These are phyloP conservation scores for Quercus bicolor DNA, from an alignment of 306 rosid genomes.

Conservation along the genomic window DNA sequence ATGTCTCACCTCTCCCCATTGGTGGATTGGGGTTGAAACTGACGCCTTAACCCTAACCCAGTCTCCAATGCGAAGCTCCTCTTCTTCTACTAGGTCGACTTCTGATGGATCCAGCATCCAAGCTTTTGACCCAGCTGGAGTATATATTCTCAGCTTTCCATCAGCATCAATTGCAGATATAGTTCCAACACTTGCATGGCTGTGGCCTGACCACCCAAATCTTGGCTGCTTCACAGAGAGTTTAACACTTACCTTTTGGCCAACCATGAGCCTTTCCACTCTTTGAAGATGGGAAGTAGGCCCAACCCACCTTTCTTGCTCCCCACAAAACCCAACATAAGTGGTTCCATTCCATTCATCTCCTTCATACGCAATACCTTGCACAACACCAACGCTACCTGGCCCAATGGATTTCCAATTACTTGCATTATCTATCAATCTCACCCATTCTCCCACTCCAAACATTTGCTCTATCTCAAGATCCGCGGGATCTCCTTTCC, in stretches of 20 bases:
- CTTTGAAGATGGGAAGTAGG: conserved; percentile 67
- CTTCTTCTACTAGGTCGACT: conserved; percentile 71
- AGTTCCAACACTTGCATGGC: conserved; percentile 66
- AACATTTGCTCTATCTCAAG: conserved; percentile 72
- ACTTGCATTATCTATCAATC: conserved; percentile 52
- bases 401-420: conserved; percentile 78
- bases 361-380: conserved; percentile 80
- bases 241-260: conserved; percentile 81
- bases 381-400: conserved; percentile 88
- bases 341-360: conserved; percentile 74
- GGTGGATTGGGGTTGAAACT: conserved; percentile 81
- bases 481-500: conserved; percentile 97
- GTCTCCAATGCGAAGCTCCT: conserved; percentile 75
- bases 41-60: conserved; percentile 85
- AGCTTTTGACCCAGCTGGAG: conserved; percentile 83
- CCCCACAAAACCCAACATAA: conserved; percentile 81
- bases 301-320: conserved; percentile 94
- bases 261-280: conserved; percentile 63
- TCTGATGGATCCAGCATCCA: conserved; percentile 99
- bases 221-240: conserved; percentile 69
- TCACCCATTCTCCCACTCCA: conserved; percentile 98
- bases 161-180: conserved; percentile 89
- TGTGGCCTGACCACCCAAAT: conserved; percentile 96
- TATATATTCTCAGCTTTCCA: conserved; percentile 86
- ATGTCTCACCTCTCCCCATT: conserved; percentile 97